A percentile compares a stretch with the other conserved stretches of the same genome.
phyloP scores from a whole-genome alignment of 2,329 filamentous ascomycete genomes.

The Calonectria honghensis region DNA sequence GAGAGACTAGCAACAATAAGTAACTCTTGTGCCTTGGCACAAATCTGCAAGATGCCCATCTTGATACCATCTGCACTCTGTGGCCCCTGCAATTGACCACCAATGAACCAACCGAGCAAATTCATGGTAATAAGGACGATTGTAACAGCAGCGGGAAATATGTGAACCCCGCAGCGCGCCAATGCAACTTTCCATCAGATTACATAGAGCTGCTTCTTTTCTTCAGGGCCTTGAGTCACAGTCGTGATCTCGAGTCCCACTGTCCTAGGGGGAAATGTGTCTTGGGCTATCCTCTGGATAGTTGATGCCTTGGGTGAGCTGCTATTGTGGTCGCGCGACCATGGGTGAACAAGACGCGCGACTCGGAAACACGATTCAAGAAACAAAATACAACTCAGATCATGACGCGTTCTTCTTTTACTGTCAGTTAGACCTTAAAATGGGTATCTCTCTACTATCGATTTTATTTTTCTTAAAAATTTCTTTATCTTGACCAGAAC shows the following conservation, averaged over 20 bases:
- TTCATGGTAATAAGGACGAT: neutral
- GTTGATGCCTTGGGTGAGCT: no score
- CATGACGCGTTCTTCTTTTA: no score
- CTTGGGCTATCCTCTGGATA: no score
- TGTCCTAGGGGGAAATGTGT: no score
- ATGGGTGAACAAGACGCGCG: no score
- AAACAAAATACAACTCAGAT: no score
- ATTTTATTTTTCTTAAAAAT: no score
- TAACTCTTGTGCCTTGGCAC: neutral
- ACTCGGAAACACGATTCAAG: no score
- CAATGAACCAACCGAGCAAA: neutral
- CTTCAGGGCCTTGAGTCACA: neutral
- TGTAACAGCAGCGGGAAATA: neutral
- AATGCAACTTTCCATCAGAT: neutral
- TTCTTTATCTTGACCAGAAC: no score
- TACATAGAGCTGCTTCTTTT: neutral
- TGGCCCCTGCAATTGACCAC: neutral
- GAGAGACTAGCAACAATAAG: slow-evolving; percentile 3
- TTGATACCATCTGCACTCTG: neutral
- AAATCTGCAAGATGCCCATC: neutral
- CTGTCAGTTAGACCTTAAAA: no score
- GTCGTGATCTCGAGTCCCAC: neutral
- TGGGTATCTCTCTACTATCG: no score
- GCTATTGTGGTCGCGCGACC: no score
- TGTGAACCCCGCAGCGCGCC: neutral